phyloP scores from a whole-genome alignment of 192 early-diverging fungal genomes.

The Neocallimastix lanati region DNA sequence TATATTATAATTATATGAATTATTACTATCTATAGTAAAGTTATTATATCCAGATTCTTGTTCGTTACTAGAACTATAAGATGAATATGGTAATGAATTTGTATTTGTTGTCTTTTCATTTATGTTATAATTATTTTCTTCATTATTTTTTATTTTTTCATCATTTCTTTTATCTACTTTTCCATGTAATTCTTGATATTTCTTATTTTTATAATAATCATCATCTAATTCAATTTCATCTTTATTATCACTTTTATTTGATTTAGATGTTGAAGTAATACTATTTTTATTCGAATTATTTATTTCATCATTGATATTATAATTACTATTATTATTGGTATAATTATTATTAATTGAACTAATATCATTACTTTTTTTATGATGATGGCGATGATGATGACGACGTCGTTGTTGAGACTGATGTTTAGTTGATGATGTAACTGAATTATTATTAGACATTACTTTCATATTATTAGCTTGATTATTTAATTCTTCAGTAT shows the following conservation, averaged over 20 bases:
- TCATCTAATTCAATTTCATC: background rate
- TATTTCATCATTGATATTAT: background rate
- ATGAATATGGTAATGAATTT: background rate
- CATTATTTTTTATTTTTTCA: background rate
- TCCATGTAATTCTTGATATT: background rate
- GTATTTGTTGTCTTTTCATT: background rate
- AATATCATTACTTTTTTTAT: too few species aligned
- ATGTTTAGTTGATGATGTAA: too few species aligned
- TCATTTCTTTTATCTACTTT: background rate
- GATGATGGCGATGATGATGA: too few species aligned
- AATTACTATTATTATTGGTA: background rate
- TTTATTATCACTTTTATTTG: background rate
- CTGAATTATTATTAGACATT: too few species aligned
- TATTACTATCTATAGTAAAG: background rate
- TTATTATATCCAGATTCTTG: background rate
- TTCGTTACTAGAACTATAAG: background rate
- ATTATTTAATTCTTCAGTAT: too few species aligned
- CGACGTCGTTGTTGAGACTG: too few species aligned
- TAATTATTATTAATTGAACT: too few species aligned
- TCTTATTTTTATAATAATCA: background rate
- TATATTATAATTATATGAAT: background rate
- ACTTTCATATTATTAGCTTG: too few species aligned
- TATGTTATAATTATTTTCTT: background rate
- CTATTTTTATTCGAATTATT: background rate
- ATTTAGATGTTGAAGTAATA: background rate